These are phyloP conservation scores for Trifolium subterraneum DNA, from an alignment of 306 rosid species.

Conservation along the genomic window DNA sequence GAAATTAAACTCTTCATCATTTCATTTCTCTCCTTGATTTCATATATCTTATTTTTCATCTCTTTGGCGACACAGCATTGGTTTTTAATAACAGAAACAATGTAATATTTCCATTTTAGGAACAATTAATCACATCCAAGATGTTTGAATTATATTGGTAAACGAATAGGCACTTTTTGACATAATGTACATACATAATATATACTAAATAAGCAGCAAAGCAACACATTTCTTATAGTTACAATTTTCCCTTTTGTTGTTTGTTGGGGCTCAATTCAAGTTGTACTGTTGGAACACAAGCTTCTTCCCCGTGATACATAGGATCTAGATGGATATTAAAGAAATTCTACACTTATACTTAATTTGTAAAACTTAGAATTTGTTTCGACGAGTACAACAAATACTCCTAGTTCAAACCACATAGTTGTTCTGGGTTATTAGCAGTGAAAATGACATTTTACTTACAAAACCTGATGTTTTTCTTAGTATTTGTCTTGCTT, in stretches of 20 bases:
- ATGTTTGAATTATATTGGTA: conserved; percentile 17
- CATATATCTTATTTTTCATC: conserved; percentile 15
- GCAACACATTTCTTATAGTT: conserved; percentile 17
- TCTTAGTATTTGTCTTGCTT: conserved; percentile 9
- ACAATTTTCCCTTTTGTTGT: conserved; percentile 7
- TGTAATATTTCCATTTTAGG: conserved; percentile 9
- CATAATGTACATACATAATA: neutral
- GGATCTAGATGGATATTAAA: neutral
- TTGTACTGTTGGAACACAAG: neutral
- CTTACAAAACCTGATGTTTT: conserved; percentile 7
- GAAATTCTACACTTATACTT: conserved; percentile 25
- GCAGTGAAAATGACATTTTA: neutral
- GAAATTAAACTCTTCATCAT: neutral
- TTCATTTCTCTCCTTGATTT: conserved; percentile 12
- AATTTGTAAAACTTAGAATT: neutral
- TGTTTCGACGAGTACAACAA: conserved; percentile 17
- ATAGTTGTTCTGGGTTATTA: conserved; percentile 13
- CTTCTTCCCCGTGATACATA: neutral
- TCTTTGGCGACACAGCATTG: neutral
- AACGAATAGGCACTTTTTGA: conserved; percentile 19
- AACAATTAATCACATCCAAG: conserved; percentile 10
- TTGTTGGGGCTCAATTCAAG: conserved; percentile 25
- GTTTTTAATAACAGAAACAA: neutral
- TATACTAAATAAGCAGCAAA: conserved; percentile 8
- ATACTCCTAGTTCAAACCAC: conserved; percentile 18